Base-by-base conservation (phyloP, 768 basidiomycete genomes). In the Paxillus rubicundulus region DNA sequence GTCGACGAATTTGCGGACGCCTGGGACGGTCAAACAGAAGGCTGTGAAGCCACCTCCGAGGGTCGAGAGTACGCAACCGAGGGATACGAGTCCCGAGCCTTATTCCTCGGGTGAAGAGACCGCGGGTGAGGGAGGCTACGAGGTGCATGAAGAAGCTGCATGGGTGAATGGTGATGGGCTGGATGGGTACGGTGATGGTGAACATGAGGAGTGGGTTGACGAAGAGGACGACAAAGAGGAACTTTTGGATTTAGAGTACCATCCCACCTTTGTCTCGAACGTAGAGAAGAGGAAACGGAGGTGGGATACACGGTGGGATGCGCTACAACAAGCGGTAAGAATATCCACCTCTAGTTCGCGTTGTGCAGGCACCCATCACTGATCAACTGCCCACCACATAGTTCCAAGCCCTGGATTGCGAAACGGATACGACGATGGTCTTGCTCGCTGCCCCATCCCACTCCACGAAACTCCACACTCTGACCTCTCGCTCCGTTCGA, bases 51-150 rank as follows among this genome's bases (percentile, higher is more conserved):
- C 84, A 1, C 89, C 89, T 1, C 87, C 86, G 9, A 76, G 89
- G 12, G 89, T 91, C 16, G 86, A 89, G 60, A 90, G 87, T 59
- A 92, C 89, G 0, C 87, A 90, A 60, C 88, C 89, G 7, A 72
- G 88, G 38, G 89, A 91, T 58, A 90, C 88, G 10, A 89, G 85
- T 56, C 88, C 87, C 0, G 89, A 90, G 70, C 78, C 81, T 41
- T 85, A 84, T 9, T 84, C 84, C 1, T 84, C 82, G 16, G 87
- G 87, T 1, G 89, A 91, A 64, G 87, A 89, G 67, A 89, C 86
- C 1, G 87, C 87, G 1, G 89, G 87, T 0, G 89, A 89, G 61
- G 80, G 72, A 6, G 65, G 62, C 16, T 72, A 69, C 51, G 72
- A 72, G 9, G 69, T 67, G 16, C 63, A 66, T 14, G 76, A 76